Evolutionary conservation across 169 alveolate genomes (phyloP).

Genomic region (Plasmodium ovale): DNA sequence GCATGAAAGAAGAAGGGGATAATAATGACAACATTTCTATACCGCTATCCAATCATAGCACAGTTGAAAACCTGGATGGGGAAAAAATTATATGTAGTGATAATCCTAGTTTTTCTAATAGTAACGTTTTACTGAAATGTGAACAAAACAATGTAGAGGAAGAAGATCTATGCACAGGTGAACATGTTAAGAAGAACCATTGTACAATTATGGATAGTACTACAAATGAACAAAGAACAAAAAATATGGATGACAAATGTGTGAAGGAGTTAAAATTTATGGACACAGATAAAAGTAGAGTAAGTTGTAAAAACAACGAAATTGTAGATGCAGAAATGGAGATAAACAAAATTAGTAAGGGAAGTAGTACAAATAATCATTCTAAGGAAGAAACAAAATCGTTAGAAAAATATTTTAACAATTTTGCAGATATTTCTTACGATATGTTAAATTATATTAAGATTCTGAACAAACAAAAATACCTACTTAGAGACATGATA

Average conservation of each 20-base stretch:
- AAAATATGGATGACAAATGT: background rate
- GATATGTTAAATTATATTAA: conserved; percentile 69
- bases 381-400: conserved; percentile 1
- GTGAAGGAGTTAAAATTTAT: background rate
- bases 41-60: conserved; percentile 30
- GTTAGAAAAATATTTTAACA: conserved; percentile 35
- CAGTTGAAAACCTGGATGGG: conserved; percentile 6
- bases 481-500: conserved; percentile 46
- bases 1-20: conserved; percentile 2
- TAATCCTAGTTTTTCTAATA: background rate
- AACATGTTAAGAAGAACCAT: background rate
- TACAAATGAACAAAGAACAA: background rate
- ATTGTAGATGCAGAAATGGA: conserved; percentile 6
- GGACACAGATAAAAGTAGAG: conserved; percentile 9
- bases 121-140: background rate
- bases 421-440: conserved; percentile 20
- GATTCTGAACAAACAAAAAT: conserved; percentile 51
- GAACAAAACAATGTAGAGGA: background rate
- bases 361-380: background rate
- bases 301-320: background rate
- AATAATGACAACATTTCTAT: conserved; percentile 1
- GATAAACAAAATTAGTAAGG: background rate
- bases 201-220: background rate
- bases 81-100: conserved; percentile 10
- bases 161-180: background rate